Evolutionary conservation across 2,329 filamentous ascomycete genomes (phyloP), one percentile per base, ranked within the genome.

Genomic region (Fusarium pseudoanthophilum): DNA sequence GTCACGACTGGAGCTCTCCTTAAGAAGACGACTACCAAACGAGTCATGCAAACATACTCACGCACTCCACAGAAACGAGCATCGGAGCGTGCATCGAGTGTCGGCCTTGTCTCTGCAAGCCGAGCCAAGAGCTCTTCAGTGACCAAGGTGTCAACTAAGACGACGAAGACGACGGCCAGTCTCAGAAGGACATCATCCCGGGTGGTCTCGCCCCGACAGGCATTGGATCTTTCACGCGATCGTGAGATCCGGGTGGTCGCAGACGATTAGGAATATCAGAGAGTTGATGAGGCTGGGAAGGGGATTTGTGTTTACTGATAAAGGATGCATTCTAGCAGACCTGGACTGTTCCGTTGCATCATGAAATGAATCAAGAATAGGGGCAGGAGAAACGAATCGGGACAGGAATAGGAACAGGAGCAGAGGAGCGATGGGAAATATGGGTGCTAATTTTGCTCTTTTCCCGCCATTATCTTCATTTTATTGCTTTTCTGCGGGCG

Each of bases 21-120:
- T 5, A 80, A 80, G 72, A 81, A 80, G 74, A 75, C 72, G 36
- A 72, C 74, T 16, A 76, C 75, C 18, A 78, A 74, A 48, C 77
- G 78, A 7, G 74, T 79, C n/a, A 77, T 78, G n/a, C 78, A 79
- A 60, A 78, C 79, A 11, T 80, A 80, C 39, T 60, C 69, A 30
- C 72, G 75, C 60, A 74, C 77, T 48, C 71, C 75, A n/a, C 77
- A 77, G 66, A 75, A 72, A 61, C 72, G 76, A 42, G 59, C 61
- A 42, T 61, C 73, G 7, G 72, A 67, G 20, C 55, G 64, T 32
- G 67, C 74, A 48, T 76, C 78, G 18, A 75, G 69, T 40, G 68
- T 75, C n/a, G 72, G 73, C 16, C 62, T 77, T 45, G 63, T 64
- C n/a, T 53, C 56, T 34, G 56, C 60, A 55, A 60, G 58, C 36